Conservation (phyloP, 768 basidiomycete genomes). For the Mycena rebaudengoi region DNA sequence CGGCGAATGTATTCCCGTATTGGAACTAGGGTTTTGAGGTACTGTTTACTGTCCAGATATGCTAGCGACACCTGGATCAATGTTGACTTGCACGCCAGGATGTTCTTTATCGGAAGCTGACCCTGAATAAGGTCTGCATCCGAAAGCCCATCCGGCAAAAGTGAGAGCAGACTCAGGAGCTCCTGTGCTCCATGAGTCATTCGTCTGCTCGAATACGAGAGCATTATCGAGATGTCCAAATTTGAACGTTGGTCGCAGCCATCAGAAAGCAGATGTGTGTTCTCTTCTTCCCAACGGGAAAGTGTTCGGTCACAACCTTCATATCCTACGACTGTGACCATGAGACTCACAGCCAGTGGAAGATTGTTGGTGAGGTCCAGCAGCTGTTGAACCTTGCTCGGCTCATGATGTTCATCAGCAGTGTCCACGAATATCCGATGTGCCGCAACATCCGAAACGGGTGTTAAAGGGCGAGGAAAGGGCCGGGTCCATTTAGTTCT, state of each 20-base stretch:
- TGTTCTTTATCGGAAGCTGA: neutral
- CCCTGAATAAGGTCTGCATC: constrained; percentile 1
- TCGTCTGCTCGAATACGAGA: constrained; percentile 1
- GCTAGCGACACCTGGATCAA: constrained; percentile 2
- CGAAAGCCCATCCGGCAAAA: constrained; percentile 6
- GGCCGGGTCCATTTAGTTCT: constrained; percentile 11
- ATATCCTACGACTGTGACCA: neutral
- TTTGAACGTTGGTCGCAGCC: constrained; percentile 11
- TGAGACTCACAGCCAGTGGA: constrained; percentile 7
- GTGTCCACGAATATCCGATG: constrained; percentile 5
- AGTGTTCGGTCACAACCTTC: constrained; percentile 3
- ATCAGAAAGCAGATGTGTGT: constrained; percentile 6
- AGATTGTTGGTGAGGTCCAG: constrained; percentile 1
- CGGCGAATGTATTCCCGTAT: constrained; percentile 2
- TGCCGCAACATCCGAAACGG: constrained; percentile 2
- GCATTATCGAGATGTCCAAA: constrained; percentile 14
- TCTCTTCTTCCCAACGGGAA: neutral
- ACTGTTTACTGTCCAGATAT: neutral
- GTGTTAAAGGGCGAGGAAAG: neutral
- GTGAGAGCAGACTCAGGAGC: neutral
- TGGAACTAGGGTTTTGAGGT: constrained; percentile 1
- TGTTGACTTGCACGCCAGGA: neutral
- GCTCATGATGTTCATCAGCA: neutral
- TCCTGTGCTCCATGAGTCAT: constrained; percentile 4
- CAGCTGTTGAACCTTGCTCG: neutral